These are phyloP conservation scores for Ophiostoma novo-ulmi DNA, from an alignment of 2,329 filamentous ascomycete species.

Conservation along the genomic window DNA sequence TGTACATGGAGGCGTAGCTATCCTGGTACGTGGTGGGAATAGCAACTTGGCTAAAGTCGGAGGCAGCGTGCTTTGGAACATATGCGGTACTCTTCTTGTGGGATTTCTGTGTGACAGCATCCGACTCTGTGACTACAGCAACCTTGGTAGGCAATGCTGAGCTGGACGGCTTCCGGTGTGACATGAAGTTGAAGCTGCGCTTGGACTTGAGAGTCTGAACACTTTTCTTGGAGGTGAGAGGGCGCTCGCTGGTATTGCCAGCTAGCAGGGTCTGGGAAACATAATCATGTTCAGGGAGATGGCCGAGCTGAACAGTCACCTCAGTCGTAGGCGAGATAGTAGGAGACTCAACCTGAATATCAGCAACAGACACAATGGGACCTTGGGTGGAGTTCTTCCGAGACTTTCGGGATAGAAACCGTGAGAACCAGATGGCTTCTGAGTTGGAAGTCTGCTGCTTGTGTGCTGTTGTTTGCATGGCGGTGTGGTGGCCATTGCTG, in stretches of 20 bases:
- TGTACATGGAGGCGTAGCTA: slow-evolving; percentile 14
- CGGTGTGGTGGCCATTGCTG: no score
- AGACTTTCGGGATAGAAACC: slow-evolving; percentile 8
- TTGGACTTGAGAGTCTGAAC: slow-evolving; percentile 1
- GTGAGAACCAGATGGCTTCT: slow-evolving; percentile 14
- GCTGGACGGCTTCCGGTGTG: not conserved
- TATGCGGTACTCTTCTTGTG: slow-evolving; percentile 14
- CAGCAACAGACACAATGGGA: not conserved
- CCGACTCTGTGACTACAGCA: not conserved
- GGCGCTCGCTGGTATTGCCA: not conserved
- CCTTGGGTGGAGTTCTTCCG: not conserved
- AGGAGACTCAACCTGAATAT: not conserved
- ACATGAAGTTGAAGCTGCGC: slow-evolving; percentile 12
- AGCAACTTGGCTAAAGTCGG: slow-evolving; percentile 22
- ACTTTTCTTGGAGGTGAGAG: not conserved
- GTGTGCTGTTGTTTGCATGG: not conserved
- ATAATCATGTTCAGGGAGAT: not conserved
- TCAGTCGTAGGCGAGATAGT: not conserved
- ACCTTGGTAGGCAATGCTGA: not conserved
- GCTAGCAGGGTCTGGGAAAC: not conserved
- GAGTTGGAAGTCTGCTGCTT: not conserved
- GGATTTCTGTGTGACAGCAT: not conserved
- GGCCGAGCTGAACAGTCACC: not conserved
- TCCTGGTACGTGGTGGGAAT: slow-evolving; percentile 21
- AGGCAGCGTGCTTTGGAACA: slow-evolving; percentile 24